phyloP scores from a whole-genome alignment of 2,329 filamentous ascomycete genomes.

The Beauveria pseudobassiana region DNA sequence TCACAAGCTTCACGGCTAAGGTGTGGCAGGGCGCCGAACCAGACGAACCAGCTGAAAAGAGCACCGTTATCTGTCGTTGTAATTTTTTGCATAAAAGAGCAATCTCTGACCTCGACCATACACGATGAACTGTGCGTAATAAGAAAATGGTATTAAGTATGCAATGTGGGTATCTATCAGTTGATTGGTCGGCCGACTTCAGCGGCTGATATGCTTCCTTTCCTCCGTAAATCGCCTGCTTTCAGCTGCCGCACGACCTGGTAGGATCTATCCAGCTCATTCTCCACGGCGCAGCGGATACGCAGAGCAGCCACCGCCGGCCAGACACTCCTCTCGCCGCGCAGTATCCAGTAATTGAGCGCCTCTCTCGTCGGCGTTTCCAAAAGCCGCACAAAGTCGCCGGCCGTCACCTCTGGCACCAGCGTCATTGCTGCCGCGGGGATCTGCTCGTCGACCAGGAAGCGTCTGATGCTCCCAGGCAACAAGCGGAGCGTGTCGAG shows the following conservation, averaged over 20 bases:
- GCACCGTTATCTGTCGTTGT: no score
- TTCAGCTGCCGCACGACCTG: constrained; percentile 64
- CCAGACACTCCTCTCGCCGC: constrained; percentile 86
- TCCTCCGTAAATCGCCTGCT: constrained; percentile 42
- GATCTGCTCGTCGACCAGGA: constrained; percentile 75
- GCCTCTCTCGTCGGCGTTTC: constrained; percentile 71
- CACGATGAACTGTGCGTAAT: not conserved
- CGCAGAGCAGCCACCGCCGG: constrained; percentile 76
- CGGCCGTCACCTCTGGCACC: constrained; percentile 66
- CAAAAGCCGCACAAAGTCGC: constrained; percentile 72
- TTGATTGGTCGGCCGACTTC: constrained; percentile 11
- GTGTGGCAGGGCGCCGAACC: not conserved
- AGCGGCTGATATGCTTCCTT: constrained; percentile 30
- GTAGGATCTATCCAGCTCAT: constrained; percentile 80
- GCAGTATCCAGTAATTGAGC: constrained; percentile 76
- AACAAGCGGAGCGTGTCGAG: constrained; percentile 70
- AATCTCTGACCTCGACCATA: not conserved
- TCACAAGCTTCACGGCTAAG: no score
- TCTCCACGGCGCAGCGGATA: constrained; percentile 76
- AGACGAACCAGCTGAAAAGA: not conserved
- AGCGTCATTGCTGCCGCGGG: constrained; percentile 73
- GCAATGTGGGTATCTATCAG: constrained; percentile 5
- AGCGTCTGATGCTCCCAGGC: constrained; percentile 60
- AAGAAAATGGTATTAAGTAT: not conserved
- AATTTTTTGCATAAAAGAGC: no score